Conservation (phyloP, 1,139 yeast species). For the Wickerhamomyces sp. region DNA sequence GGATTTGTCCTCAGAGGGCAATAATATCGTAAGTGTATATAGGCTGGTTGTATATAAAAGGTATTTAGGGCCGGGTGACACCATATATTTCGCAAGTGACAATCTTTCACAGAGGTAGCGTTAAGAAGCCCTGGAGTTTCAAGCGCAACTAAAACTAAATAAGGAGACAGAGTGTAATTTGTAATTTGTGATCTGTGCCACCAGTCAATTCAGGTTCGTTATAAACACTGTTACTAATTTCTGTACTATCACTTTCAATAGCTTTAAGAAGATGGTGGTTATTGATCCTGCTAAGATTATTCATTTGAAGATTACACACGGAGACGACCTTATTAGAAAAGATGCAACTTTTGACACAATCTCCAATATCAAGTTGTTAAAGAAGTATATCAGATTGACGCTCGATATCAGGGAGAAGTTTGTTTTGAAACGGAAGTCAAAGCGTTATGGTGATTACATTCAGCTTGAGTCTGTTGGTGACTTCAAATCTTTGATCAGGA, state of each 20-base stretch:
- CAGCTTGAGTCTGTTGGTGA: constrained; percentile 36
- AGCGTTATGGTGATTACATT: constrained; percentile 38
- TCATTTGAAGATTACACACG: not conserved
- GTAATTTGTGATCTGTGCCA: too few relatives aligned
- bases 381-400: not conserved
- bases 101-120: too few relatives aligned
- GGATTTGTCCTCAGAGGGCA: too few relatives aligned
- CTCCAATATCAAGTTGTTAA: not conserved
- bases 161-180: not conserved
- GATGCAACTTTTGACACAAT: not conserved
- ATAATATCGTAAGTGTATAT: too few relatives aligned
- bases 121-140: not conserved
- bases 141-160: not conserved
- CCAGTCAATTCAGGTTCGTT: too few relatives aligned
- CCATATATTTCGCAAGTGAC: too few relatives aligned
- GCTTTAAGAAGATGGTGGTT: too few relatives aligned
- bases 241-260: too few relatives aligned
- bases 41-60: too few relatives aligned
- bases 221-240: too few relatives aligned
- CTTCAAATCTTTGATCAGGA: constrained; percentile 41
- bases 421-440: constrained; percentile 32
- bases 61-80: too few relatives aligned
- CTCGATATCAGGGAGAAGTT: not conserved
- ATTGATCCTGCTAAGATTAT: not conserved
- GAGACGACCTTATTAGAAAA: not conserved